Evolutionary conservation across 768 basidiomycete species (phyloP).

Genomic region (Termitomyces eurrhizus): DNA sequence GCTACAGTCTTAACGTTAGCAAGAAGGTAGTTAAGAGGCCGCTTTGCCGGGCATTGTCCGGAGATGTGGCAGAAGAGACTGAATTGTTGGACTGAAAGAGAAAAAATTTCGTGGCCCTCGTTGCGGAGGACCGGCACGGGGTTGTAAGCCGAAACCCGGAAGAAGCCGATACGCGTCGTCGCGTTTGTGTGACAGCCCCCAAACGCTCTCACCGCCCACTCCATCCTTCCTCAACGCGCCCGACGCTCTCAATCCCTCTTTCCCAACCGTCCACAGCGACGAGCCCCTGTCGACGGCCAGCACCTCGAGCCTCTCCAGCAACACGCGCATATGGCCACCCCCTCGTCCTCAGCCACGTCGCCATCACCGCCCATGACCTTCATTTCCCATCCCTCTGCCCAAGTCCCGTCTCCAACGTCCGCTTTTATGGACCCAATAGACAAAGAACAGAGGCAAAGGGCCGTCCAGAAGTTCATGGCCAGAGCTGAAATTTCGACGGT

Average conservation of each 20-base stretch:
- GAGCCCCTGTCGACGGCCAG: slow-evolving; percentile 21
- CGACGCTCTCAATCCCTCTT: slow-evolving; percentile 32
- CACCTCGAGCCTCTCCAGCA: slow-evolving; percentile 11
- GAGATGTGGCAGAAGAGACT: neutral
- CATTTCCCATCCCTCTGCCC: slow-evolving; percentile 41
- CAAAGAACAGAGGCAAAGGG: slow-evolving; percentile 59
- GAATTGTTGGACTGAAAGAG: neutral
- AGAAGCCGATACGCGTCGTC: slow-evolving; percentile 52
- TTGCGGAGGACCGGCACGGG: slow-evolving; percentile 25
- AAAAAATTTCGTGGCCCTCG: slow-evolving; percentile 7
- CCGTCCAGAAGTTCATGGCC: slow-evolving; percentile 72
- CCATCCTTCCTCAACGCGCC: slow-evolving; percentile 29
- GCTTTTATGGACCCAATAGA: slow-evolving; percentile 40
- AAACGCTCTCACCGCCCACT: slow-evolving; percentile 27
- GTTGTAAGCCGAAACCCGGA: slow-evolving; percentile 40
- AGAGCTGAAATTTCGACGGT: slow-evolving; percentile 81
- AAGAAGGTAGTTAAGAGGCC: neutral
- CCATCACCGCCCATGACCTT: slow-evolving; percentile 73
- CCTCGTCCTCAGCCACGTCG: slow-evolving; percentile 78
- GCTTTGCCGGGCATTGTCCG: neutral
- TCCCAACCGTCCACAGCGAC: slow-evolving; percentile 30
- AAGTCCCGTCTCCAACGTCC: slow-evolving; percentile 33
- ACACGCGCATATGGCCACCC: slow-evolving; percentile 67
- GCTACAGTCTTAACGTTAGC: slow-evolving; percentile 4
- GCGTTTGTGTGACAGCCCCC: slow-evolving; percentile 38